A percentile compares a stretch with the other conserved stretches of the same genome.
Evolutionary conservation across 2,329 filamentous ascomycete species (phyloP).

Genomic region (Cytospora piceae): DNA sequence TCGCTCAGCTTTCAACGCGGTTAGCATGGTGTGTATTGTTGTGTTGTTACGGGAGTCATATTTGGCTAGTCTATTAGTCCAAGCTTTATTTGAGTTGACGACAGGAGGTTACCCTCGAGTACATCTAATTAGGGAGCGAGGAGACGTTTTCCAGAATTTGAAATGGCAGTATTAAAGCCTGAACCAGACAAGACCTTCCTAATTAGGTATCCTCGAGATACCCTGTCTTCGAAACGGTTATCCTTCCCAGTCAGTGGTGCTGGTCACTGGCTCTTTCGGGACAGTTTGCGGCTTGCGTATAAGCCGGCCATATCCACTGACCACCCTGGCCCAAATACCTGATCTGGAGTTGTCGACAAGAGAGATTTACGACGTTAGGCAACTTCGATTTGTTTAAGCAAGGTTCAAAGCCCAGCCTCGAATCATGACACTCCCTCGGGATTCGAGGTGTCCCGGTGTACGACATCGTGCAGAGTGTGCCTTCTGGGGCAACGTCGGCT

Average conservation of each 20-base stretch:
- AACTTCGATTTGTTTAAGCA: neutral
- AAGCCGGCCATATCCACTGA: neutral
- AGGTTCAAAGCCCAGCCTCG: neutral
- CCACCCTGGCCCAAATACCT: neutral
- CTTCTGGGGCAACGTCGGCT: slow-evolving; percentile 9
- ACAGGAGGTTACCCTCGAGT: too few relatives aligned
- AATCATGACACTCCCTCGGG: slow-evolving; percentile 13
- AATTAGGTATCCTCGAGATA: neutral
- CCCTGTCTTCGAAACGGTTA: too few relatives aligned
- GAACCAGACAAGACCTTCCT: neutral
- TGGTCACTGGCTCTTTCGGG: neutral
- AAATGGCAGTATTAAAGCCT: neutral
- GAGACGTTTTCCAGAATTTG: neutral
- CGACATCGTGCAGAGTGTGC: neutral
- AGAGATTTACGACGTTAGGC: neutral
- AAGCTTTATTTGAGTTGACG: too few relatives aligned
- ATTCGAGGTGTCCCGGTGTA: slow-evolving; percentile 15
- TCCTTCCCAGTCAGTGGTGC: too few relatives aligned
- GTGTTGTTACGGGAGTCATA: too few relatives aligned
- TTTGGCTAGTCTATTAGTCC: too few relatives aligned
- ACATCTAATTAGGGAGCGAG: neutral
- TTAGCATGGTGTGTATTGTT: too few relatives aligned
- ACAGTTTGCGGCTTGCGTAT: neutral
- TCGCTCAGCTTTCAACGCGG: too few relatives aligned
- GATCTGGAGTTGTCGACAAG: neutral